These are phyloP conservation scores for Musa balbisiana DNA, from an alignment of 202 grass and related monocot species.

Conservation along the genomic window DNA sequence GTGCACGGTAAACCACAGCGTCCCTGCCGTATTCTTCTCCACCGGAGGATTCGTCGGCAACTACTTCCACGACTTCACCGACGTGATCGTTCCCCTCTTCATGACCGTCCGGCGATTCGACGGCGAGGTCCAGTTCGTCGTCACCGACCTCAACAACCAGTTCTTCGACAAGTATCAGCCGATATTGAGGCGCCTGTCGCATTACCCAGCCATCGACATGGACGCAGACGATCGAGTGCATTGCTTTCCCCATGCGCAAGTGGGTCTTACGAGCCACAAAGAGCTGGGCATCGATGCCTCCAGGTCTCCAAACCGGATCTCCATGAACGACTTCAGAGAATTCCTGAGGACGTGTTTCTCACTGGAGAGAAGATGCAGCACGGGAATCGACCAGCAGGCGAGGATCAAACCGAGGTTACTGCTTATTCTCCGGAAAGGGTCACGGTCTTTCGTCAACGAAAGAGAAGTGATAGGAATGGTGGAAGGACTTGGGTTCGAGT, in stretches of 20 bases:
- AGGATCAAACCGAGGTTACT: background rate
- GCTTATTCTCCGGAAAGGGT: constrained; percentile 6
- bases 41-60: constrained; percentile 5
- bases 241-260: constrained; percentile 5
- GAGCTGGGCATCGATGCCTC: constrained; percentile 5
- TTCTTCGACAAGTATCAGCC: constrained; percentile 11
- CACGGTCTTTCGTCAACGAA: constrained; percentile 9
- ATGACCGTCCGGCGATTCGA: background rate
- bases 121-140: constrained; percentile 5
- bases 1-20: constrained; percentile 10
- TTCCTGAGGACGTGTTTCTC: constrained; percentile 5
- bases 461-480: background rate
- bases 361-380: background rate
- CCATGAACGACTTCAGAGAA: constrained; percentile 3
- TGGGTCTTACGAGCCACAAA: background rate
- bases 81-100: constrained; percentile 13
- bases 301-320: background rate
- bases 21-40: constrained; percentile 7
- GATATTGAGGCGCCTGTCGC: background rate
- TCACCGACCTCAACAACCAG: background rate
- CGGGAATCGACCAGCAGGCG: background rate
- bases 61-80: constrained; percentile 11
- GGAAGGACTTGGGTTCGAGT: background rate
- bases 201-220: background rate
- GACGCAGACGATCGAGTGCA: constrained; percentile 1